Evolutionary conservation across 176 grass and related monocot genomes (phyloP), one percentile per base, ranked within the genome.

Genomic region (Ensete ventricosum): DNA sequence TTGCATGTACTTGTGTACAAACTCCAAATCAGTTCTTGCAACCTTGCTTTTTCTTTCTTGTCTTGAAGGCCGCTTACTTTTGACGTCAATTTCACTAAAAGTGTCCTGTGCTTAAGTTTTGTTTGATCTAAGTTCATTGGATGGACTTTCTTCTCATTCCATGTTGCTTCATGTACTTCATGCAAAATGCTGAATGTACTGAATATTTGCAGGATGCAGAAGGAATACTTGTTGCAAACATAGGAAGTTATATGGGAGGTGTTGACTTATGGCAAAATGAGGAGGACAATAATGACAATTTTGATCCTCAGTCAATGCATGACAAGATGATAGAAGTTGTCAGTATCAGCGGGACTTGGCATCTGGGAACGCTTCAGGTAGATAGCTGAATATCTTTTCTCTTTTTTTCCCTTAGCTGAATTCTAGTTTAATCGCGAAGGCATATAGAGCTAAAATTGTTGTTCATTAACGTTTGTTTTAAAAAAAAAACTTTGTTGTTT

Each of bases 241-340:
- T 80, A 64, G 78, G 78, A 62, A 80, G 78, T 53, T 80, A 80
- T 58, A 80, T 80, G 78, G 78, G 57, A 26, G 78, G 78, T 8
- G 78, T 80, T 73, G 69, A 80, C 73, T 53, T 80, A 24, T 80
- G 78, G 78, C 68, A 80, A 62, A 72, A 80, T 43, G 68, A 80
- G 20, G 67, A 80, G 22, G 78, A 73, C 29, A 73, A 19, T 29
- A 51, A 64, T 64, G 78, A 80, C 22, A 80, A 64, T 50, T 80
- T 80, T 72, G 67, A 63, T 52, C 78, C 78, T 17, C 78, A 80
- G 58, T 80, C 78, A 8, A 80, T 80, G 78, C 78, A 80, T 53
- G 78, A 80, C 23, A 73, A 73, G 69, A 73, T 80, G 78, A 14
- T 80, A 19, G 78, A 80, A 73, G 58, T 80, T 73, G 78, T 80